These are phyloP conservation scores for Claviceps sp. DNA, from an alignment of 2,329 filamentous ascomycete genomes.

Conservation along the genomic window DNA sequence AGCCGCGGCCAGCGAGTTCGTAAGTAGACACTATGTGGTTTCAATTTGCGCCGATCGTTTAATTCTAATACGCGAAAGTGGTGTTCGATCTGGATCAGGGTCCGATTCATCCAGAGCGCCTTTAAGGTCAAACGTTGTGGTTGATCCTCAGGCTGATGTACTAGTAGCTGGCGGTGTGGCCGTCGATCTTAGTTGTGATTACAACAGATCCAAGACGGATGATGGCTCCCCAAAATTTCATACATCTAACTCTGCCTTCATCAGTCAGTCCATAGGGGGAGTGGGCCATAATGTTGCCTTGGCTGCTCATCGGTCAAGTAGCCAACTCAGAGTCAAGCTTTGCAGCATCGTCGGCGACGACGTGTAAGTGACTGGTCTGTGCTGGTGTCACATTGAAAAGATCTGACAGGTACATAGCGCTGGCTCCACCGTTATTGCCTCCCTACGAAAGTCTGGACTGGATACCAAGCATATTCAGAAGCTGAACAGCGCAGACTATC, in stretches of 20 bases:
- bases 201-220: slow-evolving; percentile 20
- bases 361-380: slow-evolving; percentile 30
- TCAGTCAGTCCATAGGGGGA: slow-evolving; percentile 74
- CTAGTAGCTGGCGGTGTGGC: slow-evolving; percentile 85
- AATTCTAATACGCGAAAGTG: slow-evolving; percentile 24
- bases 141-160: slow-evolving; percentile 41
- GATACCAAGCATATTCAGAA: slow-evolving; percentile 48
- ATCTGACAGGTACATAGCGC: slow-evolving; percentile 31
- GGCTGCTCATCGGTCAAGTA: slow-evolving; percentile 58
- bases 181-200: slow-evolving; percentile 78
- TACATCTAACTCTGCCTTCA: slow-evolving; percentile 76
- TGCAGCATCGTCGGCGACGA: slow-evolving; percentile 77
- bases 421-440: slow-evolving; percentile 57
- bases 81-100: slow-evolving; percentile 9
- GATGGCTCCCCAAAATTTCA: slow-evolving; percentile 39
- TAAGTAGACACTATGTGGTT: slow-evolving; percentile 19
- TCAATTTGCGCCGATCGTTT: slow-evolving; percentile 3
- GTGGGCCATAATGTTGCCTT: slow-evolving; percentile 87
- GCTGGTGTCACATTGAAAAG: not conserved
- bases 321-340: slow-evolving; percentile 48
- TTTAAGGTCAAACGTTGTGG: slow-evolving; percentile 4
- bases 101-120: not conserved
- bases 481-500: slow-evolving; percentile 32
- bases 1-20: slow-evolving; percentile 18
- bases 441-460: slow-evolving; percentile 51